A percentile compares a stretch with the other conserved stretches of the same genome.
Conservation (phyloP, 345 rosid genomes). For the Sonneratia alba region DNA sequence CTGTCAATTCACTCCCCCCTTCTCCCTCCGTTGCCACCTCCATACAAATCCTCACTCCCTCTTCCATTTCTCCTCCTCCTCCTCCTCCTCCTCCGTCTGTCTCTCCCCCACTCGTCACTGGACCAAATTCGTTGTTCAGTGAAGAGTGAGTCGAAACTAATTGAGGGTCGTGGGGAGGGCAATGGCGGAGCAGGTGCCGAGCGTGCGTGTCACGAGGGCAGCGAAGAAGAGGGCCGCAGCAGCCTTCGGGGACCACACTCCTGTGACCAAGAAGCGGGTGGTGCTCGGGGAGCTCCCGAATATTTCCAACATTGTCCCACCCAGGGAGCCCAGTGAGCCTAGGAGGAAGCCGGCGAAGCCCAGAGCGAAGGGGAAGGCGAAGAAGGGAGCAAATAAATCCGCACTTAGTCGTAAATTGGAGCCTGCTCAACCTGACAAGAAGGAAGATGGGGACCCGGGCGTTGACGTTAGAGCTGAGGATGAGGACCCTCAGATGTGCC, state of each 20-base stretch:
- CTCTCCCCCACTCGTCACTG: constrained; percentile 5
- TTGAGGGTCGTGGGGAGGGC: background rate
- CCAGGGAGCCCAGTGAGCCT: constrained; percentile 6
- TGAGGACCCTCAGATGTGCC: constrained; percentile 23
- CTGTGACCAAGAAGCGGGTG: constrained; percentile 43
- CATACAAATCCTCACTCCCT: constrained; percentile 5
- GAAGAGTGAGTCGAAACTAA: background rate
- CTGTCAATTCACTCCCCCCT: background rate
- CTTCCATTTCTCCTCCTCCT: constrained; percentile 9
- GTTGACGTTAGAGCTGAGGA: constrained; percentile 20
- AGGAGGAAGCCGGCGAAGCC: background rate
- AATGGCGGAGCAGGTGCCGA: constrained; percentile 51
- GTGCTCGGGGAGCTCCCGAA: constrained; percentile 56
- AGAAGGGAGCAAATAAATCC: constrained; percentile 6
- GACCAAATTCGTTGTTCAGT: background rate
- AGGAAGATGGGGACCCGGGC: constrained; percentile 2
- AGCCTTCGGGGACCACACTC: constrained; percentile 14
- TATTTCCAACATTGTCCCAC: constrained; percentile 23
- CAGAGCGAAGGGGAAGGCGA: constrained; percentile 11
- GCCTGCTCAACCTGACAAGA: background rate
- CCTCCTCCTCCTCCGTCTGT: background rate
- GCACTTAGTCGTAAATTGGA: background rate
- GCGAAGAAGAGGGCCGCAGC: constrained; percentile 42
- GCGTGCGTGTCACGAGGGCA: constrained; percentile 44
- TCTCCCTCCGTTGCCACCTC: background rate